Base-by-base conservation (phyloP, 345 rosid genomes). In the Citrus sinensis region DNA sequence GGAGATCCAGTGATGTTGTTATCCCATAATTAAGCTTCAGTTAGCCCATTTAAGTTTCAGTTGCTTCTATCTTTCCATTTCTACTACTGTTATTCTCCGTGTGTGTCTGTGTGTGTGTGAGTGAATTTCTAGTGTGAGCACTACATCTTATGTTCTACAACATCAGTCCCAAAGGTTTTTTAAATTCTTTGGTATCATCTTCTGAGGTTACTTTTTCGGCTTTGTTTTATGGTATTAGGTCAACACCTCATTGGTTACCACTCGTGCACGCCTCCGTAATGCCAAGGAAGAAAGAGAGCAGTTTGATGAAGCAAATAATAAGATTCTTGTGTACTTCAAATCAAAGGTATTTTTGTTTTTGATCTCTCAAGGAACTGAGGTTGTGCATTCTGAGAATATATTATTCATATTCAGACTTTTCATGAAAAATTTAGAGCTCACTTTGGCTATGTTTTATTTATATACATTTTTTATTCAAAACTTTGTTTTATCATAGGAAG, bases 231-330 rank as follows among this genome's bases (percentile, higher is more conserved):
- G 74, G 72, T 87, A 56, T 81, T 64, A 94, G 99, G 97, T 92
- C 69, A 92, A 89, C 80, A 77, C 81, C 75, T 88, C 88, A 22
- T 84, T 92, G 79, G 76, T 84, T 13, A 76, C 88, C 55, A 81
- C 95, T 35, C 87, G 91, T 72, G 90, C 86, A 79, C 93, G 94
- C 69, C 90, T 94, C 76, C 88, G 34, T 63, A 89, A 96, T 86
- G 93, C 94, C 7, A 87, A 82, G 88, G 97, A 96, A 87, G 98
- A 94, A 85, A 81, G 97, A 82, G 97, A 96, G 55, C 93, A 96
- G 65, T 96, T 94, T 68, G 99, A 94, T 83, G 92, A 94, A 65
- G 97, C 99, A 27, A 90, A 95, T 80, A 90, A 91, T 79, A 89
- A 94, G 88, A 88, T 94, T 76, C 88, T 94, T 14, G 24, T 89